These are phyloP conservation scores for Tuber calosporum DNA, from an alignment of 495 filamentous ascomycete species.

Conservation along the genomic window DNA sequence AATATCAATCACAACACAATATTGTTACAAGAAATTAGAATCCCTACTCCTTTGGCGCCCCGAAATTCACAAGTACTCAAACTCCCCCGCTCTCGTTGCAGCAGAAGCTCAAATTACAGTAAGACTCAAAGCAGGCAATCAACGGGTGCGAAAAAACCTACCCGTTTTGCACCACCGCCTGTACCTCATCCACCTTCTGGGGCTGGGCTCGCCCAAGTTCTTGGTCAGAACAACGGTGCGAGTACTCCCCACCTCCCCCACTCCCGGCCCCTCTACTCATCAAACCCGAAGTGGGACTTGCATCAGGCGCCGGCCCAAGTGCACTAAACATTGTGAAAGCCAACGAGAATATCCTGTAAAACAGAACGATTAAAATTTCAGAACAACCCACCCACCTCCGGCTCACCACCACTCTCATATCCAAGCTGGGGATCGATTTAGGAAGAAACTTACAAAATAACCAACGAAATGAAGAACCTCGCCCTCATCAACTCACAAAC, in stretches of 20 bases:
- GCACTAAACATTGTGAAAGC: background rate
- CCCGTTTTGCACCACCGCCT: background rate
- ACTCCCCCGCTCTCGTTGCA: background rate
- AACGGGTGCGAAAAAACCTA: background rate
- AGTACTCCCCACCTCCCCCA: background rate
- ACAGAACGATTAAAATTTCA: background rate
- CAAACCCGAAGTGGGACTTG: background rate
- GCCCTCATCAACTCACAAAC: background rate
- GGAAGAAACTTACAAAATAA: background rate
- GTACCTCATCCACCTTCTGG: background rate
- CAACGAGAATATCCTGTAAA: background rate
- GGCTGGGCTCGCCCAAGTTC: background rate
- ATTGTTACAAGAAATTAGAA: background rate
- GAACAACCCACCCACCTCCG: background rate
- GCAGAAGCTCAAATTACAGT: background rate
- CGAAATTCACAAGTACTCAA: background rate
- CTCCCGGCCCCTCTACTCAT: background rate
- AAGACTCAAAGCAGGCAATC: background rate
- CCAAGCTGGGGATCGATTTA: background rate
- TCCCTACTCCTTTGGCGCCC: background rate
- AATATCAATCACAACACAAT: background rate
- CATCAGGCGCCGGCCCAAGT: background rate
- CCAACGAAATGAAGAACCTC: constrained; percentile 1
- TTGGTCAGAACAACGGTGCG: background rate
- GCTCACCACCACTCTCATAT: background rate